Evolutionary conservation across 2,329 filamentous ascomycete species (phyloP).

Genomic region (Sporothrix inflata): DNA sequence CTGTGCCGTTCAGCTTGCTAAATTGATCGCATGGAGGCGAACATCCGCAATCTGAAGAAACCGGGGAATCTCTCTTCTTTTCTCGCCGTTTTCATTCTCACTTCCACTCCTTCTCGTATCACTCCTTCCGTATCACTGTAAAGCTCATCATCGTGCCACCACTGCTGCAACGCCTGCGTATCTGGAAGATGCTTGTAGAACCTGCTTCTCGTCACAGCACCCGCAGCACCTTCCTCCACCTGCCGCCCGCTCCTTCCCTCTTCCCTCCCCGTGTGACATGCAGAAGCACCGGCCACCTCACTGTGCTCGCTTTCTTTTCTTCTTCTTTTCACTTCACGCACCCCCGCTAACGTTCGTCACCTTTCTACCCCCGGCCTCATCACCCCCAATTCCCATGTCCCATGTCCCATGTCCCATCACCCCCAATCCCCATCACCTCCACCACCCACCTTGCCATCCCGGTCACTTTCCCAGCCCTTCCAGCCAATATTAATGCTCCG

Average conservation of each 20-base stretch:
- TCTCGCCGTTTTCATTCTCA: neutral
- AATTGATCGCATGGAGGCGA: conserved; percentile 15
- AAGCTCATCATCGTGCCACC: neutral
- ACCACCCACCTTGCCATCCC: neutral
- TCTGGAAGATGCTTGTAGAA: conserved; percentile 10
- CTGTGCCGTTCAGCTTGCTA: neutral
- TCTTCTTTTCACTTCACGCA: neutral
- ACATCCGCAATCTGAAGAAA: neutral
- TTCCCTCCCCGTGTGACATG: neutral
- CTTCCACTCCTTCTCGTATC: too few relatives aligned
- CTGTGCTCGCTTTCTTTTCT: neutral
- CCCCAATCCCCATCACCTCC: neutral
- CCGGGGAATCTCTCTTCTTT: neutral
- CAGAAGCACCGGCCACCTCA: conserved; percentile 5
- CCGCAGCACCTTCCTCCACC: neutral
- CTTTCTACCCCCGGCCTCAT: neutral
- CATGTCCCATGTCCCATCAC: neutral
- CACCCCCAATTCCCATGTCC: neutral
- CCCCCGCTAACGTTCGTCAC: neutral
- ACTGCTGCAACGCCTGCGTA: neutral
- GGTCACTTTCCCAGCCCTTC: conserved; percentile 23
- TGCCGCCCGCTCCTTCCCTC: conserved; percentile 3
- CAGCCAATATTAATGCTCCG: conserved; percentile 59
- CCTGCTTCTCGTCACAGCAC: conserved; percentile 22
- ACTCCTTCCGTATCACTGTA: neutral